These are phyloP conservation scores for Ceratocystis diversiconidia DNA, from an alignment of 2,329 filamentous ascomycete species.

Conservation along the genomic window DNA sequence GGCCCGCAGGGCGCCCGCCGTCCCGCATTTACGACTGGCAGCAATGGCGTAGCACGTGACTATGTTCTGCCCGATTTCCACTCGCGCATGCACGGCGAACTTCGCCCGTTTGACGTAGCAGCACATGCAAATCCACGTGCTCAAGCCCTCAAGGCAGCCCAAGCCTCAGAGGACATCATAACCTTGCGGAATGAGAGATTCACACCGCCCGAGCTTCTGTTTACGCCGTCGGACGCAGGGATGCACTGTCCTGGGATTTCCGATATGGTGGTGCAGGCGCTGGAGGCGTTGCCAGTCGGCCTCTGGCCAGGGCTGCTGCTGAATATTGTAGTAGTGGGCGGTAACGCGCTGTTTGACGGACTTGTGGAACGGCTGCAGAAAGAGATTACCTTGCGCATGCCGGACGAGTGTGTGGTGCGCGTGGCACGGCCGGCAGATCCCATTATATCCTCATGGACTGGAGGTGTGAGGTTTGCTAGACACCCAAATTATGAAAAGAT, in stretches of 20 bases:
- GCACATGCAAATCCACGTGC: constrained; percentile 33
- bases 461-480: constrained; percentile 62
- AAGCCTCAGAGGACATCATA: constrained; percentile 59
- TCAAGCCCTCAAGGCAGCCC: constrained; percentile 30
- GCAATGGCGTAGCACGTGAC: constrained; percentile 57
- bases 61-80: constrained; percentile 81
- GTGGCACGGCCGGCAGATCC: constrained; percentile 59
- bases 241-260: constrained; percentile 71
- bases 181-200: constrained; percentile 89
- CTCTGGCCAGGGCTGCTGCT: constrained; percentile 72
- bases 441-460: constrained; percentile 69
- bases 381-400: constrained; percentile 57
- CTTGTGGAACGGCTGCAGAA: constrained; percentile 67
- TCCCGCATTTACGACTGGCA: constrained; percentile 34
- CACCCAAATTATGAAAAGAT: constrained; percentile 53
- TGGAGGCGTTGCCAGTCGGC: constrained; percentile 62
- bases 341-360: constrained; percentile 64
- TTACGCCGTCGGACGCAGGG: constrained; percentile 73
- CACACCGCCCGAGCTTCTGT: constrained; percentile 74
- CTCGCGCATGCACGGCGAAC: constrained; percentile 45
- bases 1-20: constrained; percentile 46
- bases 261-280: constrained; percentile 66
- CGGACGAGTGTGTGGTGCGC: constrained; percentile 63
- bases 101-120: constrained; percentile 63
- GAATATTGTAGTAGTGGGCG: constrained; percentile 81